Evolutionary conservation across 2,329 filamentous ascomycete species (phyloP).

Genomic region (Tothia fuscella): DNA sequence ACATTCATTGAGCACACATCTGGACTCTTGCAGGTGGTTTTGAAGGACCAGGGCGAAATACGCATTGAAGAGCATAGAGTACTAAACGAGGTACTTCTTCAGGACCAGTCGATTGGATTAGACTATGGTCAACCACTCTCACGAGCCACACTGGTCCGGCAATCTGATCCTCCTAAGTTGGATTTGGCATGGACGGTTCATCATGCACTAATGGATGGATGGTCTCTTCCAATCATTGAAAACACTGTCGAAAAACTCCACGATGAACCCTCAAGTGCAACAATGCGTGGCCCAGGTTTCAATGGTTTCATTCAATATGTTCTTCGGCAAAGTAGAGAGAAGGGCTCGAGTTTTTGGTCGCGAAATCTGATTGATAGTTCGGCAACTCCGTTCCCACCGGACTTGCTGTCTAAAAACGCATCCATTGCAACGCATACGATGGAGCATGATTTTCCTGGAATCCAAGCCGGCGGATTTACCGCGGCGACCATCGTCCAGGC

Average conservation of each 20-base stretch:
- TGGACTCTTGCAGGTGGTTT: constrained; percentile 25
- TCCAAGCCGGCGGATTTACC: constrained; percentile 28
- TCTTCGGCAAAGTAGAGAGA: constrained; percentile 26
- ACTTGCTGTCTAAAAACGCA: constrained; percentile 34
- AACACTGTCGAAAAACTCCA: constrained; percentile 45
- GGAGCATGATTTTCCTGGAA: constrained; percentile 32
- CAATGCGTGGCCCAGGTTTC: no score
- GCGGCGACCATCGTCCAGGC: constrained; percentile 50
- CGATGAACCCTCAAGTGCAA: constrained; percentile 17
- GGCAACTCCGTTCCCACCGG: constrained; percentile 37
- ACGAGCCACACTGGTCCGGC: constrained; percentile 24
- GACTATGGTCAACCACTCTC: constrained; percentile 27
- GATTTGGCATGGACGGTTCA: constrained; percentile 51
- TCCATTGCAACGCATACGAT: constrained; percentile 39
- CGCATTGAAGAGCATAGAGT: no score
- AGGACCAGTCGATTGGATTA: constrained; percentile 24
- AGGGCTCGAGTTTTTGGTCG: constrained; percentile 36
- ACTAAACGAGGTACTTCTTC: constrained; percentile 26
- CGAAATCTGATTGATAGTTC: constrained; percentile 32
- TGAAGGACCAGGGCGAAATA: constrained; percentile 21
- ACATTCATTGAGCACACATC: constrained; percentile 31
- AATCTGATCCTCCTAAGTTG: constrained; percentile 13
- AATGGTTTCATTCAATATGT: constrained; percentile 39
- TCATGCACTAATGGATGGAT: constrained; percentile 81
- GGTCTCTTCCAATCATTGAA: constrained; percentile 68